Evolutionary conservation across 768 basidiomycete species (phyloP).

Genomic region (Chalciporus pseudorubinellus): DNA sequence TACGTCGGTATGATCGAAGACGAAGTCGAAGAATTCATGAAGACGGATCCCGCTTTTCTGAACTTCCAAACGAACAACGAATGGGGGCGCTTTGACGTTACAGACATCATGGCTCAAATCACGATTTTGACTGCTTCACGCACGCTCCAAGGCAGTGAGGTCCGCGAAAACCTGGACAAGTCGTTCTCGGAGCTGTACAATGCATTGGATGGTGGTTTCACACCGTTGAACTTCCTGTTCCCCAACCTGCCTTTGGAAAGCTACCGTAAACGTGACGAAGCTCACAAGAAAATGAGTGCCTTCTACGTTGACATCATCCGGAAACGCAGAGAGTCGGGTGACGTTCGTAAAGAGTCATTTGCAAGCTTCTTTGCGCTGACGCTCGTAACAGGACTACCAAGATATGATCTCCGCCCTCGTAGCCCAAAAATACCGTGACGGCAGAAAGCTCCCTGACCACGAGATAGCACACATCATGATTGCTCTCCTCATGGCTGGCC

Average conservation of each 20-base stretch:
- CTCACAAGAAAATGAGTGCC: slow-evolving; percentile 89
- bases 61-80: slow-evolving; percentile 63
- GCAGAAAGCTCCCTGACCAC: slow-evolving; percentile 73
- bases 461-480: slow-evolving; percentile 99
- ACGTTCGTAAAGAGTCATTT: slow-evolving; percentile 30
- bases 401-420: slow-evolving; percentile 93
- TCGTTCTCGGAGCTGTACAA: slow-evolving; percentile 80
- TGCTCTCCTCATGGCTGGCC: slow-evolving; percentile 98
- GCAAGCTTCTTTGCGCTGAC: slow-evolving; percentile 1
- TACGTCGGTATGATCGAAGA: slow-evolving; percentile 82
- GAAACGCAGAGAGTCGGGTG: slow-evolving; percentile 55
- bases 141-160: slow-evolving; percentile 91
- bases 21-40: slow-evolving; percentile 71
- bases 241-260: slow-evolving; percentile 88
- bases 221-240: slow-evolving; percentile 93
- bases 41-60: slow-evolving; percentile 60
- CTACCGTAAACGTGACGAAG: slow-evolving; percentile 84
- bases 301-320: slow-evolving; percentile 89
- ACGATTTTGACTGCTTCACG: slow-evolving; percentile 93
- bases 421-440: slow-evolving; percentile 81
- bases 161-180: slow-evolving; percentile 75
- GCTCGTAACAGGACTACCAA: slow-evolving; percentile 55
- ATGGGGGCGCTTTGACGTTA: slow-evolving; percentile 76
- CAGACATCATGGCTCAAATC: slow-evolving; percentile 77
- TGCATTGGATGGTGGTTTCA: slow-evolving; percentile 95